Conservation (phyloP, 805 yeast species). For the Starmerella sp. region DNA sequence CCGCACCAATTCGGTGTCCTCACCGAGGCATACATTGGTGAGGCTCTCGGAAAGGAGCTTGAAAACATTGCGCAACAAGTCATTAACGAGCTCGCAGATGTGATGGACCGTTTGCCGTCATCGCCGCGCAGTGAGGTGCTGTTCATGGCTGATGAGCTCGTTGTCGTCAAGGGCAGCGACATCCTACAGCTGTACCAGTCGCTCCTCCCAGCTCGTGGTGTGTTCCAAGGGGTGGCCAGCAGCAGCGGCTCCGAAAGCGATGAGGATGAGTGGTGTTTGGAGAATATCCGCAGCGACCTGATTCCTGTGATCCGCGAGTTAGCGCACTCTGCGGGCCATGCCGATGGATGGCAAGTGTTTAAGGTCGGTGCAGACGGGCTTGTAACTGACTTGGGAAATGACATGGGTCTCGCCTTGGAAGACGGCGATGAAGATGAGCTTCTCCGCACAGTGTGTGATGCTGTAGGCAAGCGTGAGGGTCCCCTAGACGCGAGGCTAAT, state of each 20-base stretch:
- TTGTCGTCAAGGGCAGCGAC: conserved; percentile 28
- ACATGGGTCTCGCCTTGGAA: conserved; percentile 12
- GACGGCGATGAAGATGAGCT: not conserved
- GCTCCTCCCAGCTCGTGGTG: conserved; percentile 11
- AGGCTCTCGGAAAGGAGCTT: not conserved
- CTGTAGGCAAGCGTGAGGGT: conserved; percentile 6
- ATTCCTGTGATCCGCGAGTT: conserved; percentile 28
- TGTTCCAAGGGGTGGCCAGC: not conserved
- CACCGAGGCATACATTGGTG: conserved; percentile 6
- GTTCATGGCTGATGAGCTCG: conserved; percentile 21
- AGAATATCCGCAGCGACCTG: conserved; percentile 26
- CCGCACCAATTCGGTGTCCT: conserved; percentile 12
- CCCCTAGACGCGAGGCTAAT: conserved; percentile 1
- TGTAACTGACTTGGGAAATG: conserved; percentile 24
- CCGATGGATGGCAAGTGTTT: conserved; percentile 30
- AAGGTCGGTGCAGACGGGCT: conserved; percentile 25
- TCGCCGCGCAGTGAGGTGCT: not conserved
- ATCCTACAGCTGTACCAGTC: conserved; percentile 24
- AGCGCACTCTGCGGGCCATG: conserved; percentile 15
- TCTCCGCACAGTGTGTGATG: conserved; percentile 13
- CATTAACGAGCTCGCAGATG: not conserved
- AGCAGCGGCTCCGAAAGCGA: conserved; percentile 3
- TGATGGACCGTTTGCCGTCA: not conserved
- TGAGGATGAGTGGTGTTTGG: conserved; percentile 28
- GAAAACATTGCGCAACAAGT: not conserved